Conservation (phyloP, 23 red algal genomes). For the Gracilaria caudata region DNA sequence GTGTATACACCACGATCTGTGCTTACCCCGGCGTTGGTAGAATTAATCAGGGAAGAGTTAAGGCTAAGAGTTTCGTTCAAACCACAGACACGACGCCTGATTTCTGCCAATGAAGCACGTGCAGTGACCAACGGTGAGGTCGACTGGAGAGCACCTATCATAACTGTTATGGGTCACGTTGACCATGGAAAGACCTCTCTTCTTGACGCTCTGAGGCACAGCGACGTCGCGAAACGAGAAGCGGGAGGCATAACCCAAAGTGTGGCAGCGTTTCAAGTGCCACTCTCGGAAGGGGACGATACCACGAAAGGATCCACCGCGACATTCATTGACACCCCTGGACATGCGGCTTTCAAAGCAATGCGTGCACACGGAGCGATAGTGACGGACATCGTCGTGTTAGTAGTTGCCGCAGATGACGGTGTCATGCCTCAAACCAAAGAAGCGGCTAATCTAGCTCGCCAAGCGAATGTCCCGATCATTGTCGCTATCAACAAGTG, state of each 20-base stretch:
- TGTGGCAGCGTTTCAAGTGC: slow-evolving; percentile 86
- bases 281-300: background rate
- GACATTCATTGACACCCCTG: slow-evolving; percentile 93
- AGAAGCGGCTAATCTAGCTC: slow-evolving; percentile 83
- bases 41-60: slow-evolving; percentile 45
- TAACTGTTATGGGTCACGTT: slow-evolving; percentile 97
- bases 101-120: slow-evolving; percentile 5
- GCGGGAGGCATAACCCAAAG: slow-evolving; percentile 96
- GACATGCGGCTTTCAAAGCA: slow-evolving; percentile 88
- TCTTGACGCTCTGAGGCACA: slow-evolving; percentile 80
- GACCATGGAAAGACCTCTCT: slow-evolving; percentile 97
- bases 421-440: slow-evolving; percentile 94
- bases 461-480: slow-evolving; percentile 75
- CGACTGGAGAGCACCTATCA: slow-evolving; percentile 65
- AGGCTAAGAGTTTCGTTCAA: slow-evolving; percentile 3
- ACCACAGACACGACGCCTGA: slow-evolving; percentile 24
- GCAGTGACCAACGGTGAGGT: background rate
- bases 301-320: background rate
- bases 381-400: slow-evolving; percentile 84
- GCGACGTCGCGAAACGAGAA: slow-evolving; percentile 74
- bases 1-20: slow-evolving; percentile 34
- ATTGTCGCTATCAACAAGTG: slow-evolving; percentile 96
- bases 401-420: slow-evolving; percentile 95
- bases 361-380: slow-evolving; percentile 88
- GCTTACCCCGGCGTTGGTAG: slow-evolving; percentile 49